Percentiles rank a stretch among this genome's conserved stretches.
Evolutionary conservation across 768 basidiomycete species (phyloP).

Genomic region (Coprinopsis cinerea): DNA sequence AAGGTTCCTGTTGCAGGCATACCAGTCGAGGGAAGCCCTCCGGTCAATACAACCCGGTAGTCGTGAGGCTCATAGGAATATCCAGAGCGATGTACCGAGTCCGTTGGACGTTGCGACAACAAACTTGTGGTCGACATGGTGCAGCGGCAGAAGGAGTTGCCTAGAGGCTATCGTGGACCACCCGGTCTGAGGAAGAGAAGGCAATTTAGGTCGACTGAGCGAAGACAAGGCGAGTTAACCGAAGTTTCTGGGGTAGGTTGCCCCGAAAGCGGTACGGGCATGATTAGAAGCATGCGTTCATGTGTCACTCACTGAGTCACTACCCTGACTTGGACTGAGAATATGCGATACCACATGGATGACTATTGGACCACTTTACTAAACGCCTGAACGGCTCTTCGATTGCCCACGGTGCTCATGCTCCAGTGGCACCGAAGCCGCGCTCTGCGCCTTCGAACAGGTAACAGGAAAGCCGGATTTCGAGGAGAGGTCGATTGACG

Average conservation of each 20-base stretch:
- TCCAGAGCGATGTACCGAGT: slow-evolving; percentile 32
- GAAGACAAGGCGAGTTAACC: neutral
- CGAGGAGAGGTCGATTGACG: no score
- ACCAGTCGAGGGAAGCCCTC: no score
- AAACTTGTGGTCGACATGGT: slow-evolving; percentile 52
- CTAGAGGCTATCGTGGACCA: neutral
- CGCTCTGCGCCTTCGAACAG: neutral
- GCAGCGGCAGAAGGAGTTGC: neutral
- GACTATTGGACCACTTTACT: slow-evolving; percentile 6
- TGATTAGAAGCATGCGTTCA: slow-evolving; percentile 11
- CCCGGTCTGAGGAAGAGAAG: neutral
- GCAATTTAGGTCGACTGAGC: neutral
- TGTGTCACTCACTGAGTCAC: slow-evolving; percentile 8
- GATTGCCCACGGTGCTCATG: neutral
- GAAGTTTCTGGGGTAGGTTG: slow-evolving; percentile 3
- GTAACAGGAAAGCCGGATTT: no score
- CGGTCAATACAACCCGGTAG: no score
- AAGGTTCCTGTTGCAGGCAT: slow-evolving; percentile 45
- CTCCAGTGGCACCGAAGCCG: slow-evolving; percentile 1
- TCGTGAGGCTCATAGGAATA: slow-evolving; percentile 52
- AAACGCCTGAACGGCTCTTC: neutral
- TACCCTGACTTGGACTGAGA: slow-evolving; percentile 10
- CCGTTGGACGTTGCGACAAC: slow-evolving; percentile 41
- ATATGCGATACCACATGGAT: slow-evolving; percentile 9
- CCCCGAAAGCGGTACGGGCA: slow-evolving; percentile 7